phyloP scores from a whole-genome alignment of 1,139 yeast species.

The Nakaseomyces delphensis region DNA sequence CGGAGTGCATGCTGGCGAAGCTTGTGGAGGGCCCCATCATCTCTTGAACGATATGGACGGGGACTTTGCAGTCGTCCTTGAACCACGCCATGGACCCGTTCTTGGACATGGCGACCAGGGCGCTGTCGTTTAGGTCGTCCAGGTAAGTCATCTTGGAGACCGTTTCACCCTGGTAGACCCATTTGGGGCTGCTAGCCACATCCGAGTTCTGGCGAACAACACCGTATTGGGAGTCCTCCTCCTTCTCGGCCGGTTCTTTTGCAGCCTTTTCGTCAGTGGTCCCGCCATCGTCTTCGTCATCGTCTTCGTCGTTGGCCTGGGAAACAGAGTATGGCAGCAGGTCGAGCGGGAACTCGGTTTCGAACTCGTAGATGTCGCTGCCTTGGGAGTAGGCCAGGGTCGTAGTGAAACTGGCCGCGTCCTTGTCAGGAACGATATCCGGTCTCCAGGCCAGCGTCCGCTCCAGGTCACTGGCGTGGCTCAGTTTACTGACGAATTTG shows the following conservation, averaged over 20 bases:
- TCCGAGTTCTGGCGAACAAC: conserved; percentile 12
- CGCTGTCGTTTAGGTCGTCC: conserved; percentile 16
- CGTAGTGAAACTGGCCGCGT: not conserved
- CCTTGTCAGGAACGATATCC: conserved; percentile 6
- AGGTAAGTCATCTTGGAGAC: conserved; percentile 23
- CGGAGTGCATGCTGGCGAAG: conserved; percentile 26
- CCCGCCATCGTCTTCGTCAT: not conserved
- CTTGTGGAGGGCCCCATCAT: conserved; percentile 28
- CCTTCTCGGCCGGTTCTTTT: conserved; percentile 7
- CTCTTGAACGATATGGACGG: conserved; percentile 28
- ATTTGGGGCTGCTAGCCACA: conserved; percentile 18
- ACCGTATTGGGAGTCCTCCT: conserved; percentile 17
- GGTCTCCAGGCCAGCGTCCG: conserved; percentile 5
- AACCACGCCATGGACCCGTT: conserved; percentile 32
- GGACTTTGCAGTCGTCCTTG: conserved; percentile 25
- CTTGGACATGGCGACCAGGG: conserved; percentile 25
- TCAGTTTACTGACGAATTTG: conserved; percentile 4
- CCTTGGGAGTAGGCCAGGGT: conserved; percentile 24
- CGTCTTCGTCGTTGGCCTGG: no score
- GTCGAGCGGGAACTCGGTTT: conserved; percentile 23
- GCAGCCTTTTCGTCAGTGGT: not conserved
- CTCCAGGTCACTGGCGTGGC: conserved; percentile 6
- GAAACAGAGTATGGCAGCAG: conserved; percentile 2
- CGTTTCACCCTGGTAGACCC: conserved; percentile 29
- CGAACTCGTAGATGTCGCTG: conserved; percentile 27